Percentiles rank a stretch among this genome's conserved stretches.
phyloP scores from a whole-genome alignment of 2,329 filamentous ascomycete species.

The Colletotrichum agaves region DNA sequence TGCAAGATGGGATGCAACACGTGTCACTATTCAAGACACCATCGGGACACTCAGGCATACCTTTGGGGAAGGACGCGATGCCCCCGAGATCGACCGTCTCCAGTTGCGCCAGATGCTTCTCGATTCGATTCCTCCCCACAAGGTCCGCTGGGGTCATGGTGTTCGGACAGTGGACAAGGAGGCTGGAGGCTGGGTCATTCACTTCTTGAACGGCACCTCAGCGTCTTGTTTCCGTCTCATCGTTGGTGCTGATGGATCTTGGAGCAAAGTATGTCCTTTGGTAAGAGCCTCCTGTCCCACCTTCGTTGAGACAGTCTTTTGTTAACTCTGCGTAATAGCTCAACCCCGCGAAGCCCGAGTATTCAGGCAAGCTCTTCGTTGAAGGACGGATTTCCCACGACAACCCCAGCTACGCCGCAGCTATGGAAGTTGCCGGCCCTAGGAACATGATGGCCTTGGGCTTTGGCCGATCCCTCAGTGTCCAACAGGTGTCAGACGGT shows the following conservation, averaged over 20 bases:
- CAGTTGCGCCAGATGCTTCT: slow-evolving; percentile 49
- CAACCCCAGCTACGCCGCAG: slow-evolving; percentile 11
- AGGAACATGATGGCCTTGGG: slow-evolving; percentile 14
- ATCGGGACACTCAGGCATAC: not conserved
- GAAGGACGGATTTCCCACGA: not conserved
- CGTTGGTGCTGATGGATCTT: slow-evolving; percentile 23
- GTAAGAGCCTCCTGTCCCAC: not conserved
- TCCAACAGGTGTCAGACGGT: slow-evolving; percentile 9
- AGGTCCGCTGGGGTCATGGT: slow-evolving; percentile 49
- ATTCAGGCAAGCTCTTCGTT: slow-evolving; percentile 16
- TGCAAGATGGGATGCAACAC: slow-evolving; percentile 41
- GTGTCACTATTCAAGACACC: slow-evolving; percentile 16
- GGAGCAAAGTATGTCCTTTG: slow-evolving; percentile 25
- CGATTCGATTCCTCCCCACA: slow-evolving; percentile 42
- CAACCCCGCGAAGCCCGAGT: slow-evolving; percentile 8
- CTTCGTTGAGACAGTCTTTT: not conserved
- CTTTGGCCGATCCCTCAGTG: not conserved
- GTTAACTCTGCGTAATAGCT: not conserved
- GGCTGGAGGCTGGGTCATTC: not conserved
- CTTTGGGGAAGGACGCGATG: slow-evolving; percentile 40
- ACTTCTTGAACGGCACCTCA: slow-evolving; percentile 6
- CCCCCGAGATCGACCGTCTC: slow-evolving; percentile 52
- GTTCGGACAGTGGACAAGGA: not conserved
- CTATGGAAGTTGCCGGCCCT: not conserved
- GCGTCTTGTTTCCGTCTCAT: slow-evolving; percentile 20